Percentiles rank a stretch among this genome's conserved stretches.
These are phyloP conservation scores for Hagleromyces aurorensis DNA, from an alignment of 805 yeast genomes.

Conservation along the genomic window DNA sequence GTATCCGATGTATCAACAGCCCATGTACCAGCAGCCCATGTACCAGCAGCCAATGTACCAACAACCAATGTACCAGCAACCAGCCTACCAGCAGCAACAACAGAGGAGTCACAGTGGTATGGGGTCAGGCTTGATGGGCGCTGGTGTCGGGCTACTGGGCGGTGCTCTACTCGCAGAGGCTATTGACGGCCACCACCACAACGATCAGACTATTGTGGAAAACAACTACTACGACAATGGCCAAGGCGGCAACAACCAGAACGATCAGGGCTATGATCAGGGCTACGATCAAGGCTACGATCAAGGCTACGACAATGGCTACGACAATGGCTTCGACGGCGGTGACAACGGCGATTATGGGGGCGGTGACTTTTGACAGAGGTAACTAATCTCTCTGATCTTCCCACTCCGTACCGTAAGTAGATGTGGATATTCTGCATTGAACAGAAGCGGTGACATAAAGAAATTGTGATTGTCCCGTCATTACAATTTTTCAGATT, in stretches of 20 bases:
- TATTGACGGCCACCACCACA: slow-evolving; percentile 25
- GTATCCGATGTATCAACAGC: slow-evolving; percentile 22
- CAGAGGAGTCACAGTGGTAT: slow-evolving; percentile 29
- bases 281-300: slow-evolving; percentile 22
- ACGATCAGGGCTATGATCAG: slow-evolving; percentile 27
- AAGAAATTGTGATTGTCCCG: too few species aligned
- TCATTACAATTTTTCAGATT: too few species aligned
- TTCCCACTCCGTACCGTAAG: too few species aligned
- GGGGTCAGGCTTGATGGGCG: slow-evolving; percentile 38
- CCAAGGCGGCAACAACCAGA: slow-evolving; percentile 22
- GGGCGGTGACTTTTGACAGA: slow-evolving; percentile 13
- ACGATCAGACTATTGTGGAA: slow-evolving; percentile 25
- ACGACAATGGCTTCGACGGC: slow-evolving; percentile 29
- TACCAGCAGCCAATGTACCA: slow-evolving; percentile 12
- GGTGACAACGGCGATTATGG: slow-evolving; percentile 26
- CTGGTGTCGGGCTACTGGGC: slow-evolving; percentile 56
- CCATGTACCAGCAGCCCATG: slow-evolving; percentile 19
- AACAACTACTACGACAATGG: slow-evolving; percentile 34
- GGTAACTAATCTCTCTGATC: too few species aligned
- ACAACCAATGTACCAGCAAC: slow-evolving; percentile 22
- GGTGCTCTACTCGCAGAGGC: slow-evolving; percentile 47
- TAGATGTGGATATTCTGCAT: too few species aligned
- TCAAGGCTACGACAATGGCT: slow-evolving; percentile 16
- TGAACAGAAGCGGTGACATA: too few species aligned
- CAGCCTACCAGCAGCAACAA: slow-evolving; percentile 26